A percentile compares a stretch with the other conserved stretches of the same genome.
Evolutionary conservation across 148 eudicot species (phyloP).

Genomic region (Cornus kousa): DNA sequence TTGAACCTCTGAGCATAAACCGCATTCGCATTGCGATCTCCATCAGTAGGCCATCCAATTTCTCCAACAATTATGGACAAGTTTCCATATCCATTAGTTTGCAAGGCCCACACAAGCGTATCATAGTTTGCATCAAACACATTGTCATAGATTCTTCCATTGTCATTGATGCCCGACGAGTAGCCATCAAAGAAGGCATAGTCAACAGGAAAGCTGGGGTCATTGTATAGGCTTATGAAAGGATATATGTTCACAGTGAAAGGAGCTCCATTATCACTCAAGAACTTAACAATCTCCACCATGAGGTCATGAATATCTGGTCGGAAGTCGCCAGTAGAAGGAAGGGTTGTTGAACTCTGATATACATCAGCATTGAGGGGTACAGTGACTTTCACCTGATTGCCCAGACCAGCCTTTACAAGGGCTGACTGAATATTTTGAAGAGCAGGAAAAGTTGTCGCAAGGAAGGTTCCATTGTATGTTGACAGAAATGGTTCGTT

Average conservation of each 20-base stretch:
- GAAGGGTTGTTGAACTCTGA: conserved; percentile 24
- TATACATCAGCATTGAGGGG: conserved; percentile 80
- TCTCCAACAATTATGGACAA: conserved; percentile 52
- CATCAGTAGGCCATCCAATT: conserved; percentile 55
- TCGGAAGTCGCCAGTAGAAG: conserved; percentile 48
- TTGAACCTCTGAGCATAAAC: conserved; percentile 42
- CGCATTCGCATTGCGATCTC: conserved; percentile 28
- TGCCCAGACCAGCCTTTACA: conserved; percentile 64
- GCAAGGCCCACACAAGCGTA: conserved; percentile 45
- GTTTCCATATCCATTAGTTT: conserved; percentile 37
- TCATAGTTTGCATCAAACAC: conserved; percentile 45
- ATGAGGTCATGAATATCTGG: conserved; percentile 37
- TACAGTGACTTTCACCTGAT: conserved; percentile 58
- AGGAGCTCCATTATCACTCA: conserved; percentile 30
- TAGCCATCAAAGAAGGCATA: conserved; percentile 34
- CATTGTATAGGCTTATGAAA: conserved; percentile 42
- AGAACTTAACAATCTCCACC: conserved; percentile 32
- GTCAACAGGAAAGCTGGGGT: conserved; percentile 25
- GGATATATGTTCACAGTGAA: conserved; percentile 56
- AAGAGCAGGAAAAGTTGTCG: conserved; percentile 61
- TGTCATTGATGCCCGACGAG: conserved; percentile 35
- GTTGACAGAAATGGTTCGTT: conserved; percentile 71
- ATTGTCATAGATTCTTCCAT: conserved; percentile 31
- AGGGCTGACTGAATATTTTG: conserved; percentile 77
- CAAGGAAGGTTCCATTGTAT: conserved; percentile 57